A percentile compares a stretch with the other conserved stretches of the same genome.
These are phyloP conservation scores for Alternaria ethzedia DNA, from an alignment of 2,329 filamentous ascomycete species.

Conservation along the genomic window DNA sequence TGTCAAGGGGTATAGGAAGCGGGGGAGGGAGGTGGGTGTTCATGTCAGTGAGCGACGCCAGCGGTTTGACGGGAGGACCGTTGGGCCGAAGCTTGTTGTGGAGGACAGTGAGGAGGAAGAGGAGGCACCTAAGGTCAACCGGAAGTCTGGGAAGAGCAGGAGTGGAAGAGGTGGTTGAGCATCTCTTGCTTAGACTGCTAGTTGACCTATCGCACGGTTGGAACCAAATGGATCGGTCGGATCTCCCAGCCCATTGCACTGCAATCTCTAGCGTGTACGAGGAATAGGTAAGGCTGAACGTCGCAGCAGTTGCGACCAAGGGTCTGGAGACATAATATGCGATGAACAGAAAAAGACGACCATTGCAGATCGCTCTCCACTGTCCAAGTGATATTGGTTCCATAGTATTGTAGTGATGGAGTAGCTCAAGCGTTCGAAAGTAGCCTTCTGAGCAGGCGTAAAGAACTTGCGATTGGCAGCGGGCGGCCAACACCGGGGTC, in stretches of 20 bases:
- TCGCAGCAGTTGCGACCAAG: not conserved
- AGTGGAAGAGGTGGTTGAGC: not conserved
- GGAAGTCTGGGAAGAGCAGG: not conserved
- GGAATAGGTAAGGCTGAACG: not conserved
- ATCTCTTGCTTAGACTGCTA: not conserved
- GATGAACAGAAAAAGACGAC: fast-evolving
- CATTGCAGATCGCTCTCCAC: not conserved
- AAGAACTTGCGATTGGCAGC: not conserved
- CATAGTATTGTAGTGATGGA: not conserved
- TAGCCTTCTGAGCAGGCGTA: not conserved
- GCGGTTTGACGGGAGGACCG: not conserved
- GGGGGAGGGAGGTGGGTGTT: not conserved
- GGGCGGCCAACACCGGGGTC: not conserved
- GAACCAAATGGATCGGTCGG: too few relatives aligned
- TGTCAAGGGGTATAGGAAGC: not conserved
- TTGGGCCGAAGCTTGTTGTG: not conserved
- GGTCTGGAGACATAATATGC: not conserved
- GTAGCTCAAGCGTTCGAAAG: not conserved
- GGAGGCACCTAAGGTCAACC: not conserved
- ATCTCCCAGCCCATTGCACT: too few relatives aligned
- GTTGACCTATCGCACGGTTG: not conserved
- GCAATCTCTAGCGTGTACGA: too few relatives aligned
- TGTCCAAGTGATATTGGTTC: not conserved
- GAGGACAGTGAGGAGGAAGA: not conserved
- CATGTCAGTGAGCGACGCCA: not conserved